Evolutionary conservation across 805 yeast species (phyloP), one percentile per base, ranked within the genome.

Genomic region (Wickerhamia fluorescens): DNA sequence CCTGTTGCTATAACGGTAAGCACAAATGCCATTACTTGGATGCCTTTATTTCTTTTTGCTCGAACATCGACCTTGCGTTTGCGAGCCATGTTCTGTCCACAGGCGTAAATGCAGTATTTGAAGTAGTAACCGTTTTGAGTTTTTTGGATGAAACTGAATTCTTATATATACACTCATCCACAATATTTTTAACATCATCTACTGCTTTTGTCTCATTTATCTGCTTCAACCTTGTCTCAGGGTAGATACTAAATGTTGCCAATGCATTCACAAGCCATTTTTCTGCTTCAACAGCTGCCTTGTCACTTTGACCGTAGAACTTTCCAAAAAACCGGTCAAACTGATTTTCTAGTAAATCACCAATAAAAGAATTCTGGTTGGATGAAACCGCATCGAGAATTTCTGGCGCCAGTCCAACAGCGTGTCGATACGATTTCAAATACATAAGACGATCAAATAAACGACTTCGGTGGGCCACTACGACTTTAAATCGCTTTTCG

Each of bases 301-400:
- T 20, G 9, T 18, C 20, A 12, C 20, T 22, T 2, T 27, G 20
- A 8, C 33, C 37, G 24, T 33, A 35, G 27, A 34, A 38, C 23
- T 37, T 30, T 7, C 36, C 39, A 24, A 38, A 35, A 24, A 21
- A 38, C 21, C 42, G 40, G 25, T 38, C 40, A 31, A 38, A 38
- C 27, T 29, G 20, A 16, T 31, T 29, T 12, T 24, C 37, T 24
- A 38, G 19, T 1, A 30, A 25, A 5, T 31, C 31, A 19, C 29
- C 27, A 11, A 36, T 27, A 10, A 24, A 24, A 20, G 31, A 30
- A 14, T 33, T 35, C 19, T 28, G 28, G 16, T 29, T 25, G 10
- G 27, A 26, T 3, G 14, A 17, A 8, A 30, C 36, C 12, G 21
- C 27, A 8, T 10, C 19, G 18, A 31, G 27, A 11, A 7, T 16